Base-by-base conservation (phyloP, 2,329 filamentous ascomycete genomes). In the Pseudogymnoascus sp. region DNA sequence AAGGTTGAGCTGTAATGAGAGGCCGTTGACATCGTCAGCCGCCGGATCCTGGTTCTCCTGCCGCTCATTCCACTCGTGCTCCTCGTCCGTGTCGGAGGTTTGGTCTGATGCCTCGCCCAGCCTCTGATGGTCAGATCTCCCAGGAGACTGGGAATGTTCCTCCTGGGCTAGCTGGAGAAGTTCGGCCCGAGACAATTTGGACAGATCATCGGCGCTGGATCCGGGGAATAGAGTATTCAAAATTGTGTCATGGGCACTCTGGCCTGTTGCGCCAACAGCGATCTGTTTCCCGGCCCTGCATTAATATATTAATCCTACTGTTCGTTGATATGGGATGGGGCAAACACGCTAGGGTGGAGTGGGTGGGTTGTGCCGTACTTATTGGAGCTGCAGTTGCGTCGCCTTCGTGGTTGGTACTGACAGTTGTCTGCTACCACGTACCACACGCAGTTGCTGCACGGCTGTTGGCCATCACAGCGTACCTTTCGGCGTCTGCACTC, bases 401-500 rank as follows among this genome's bases (percentile, higher is more conserved):
- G 40, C 61, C 50, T 53, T 53, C 40, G 61, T 53, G 61, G 37
- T 24, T 44, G 50, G 37, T 62, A 62, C 29, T 37, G 31, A 13
- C 61, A 62, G 40, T 53, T 62, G 29, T 62, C 61, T 33, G 61
- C 40, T 11, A 62, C 50, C 14, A 33, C 50, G 13, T 62, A 62
- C 61, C 61, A 62, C 21, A 44, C 40, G 42, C 61, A 62, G 29
- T 44, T 62, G 38, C 40, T 50, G 10, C 61, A 62, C 8, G 61
- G 61, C 42, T 62, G 40, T 6, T 33, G 50, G 21, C 61, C 61
- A 62, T 62, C 61, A 40, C 61, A 62, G 42, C 61, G 42, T 21
- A 62, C 61, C 24, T 62, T 62, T 33, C 61, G 61, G 26, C 61
- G 61, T 33, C 50, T 62, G 61, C 61, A 62, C 26, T 62, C 61